Conservation (phyloP, 2,329 filamentous ascomycete species). For the Aureobasidium subglaciale region DNA sequence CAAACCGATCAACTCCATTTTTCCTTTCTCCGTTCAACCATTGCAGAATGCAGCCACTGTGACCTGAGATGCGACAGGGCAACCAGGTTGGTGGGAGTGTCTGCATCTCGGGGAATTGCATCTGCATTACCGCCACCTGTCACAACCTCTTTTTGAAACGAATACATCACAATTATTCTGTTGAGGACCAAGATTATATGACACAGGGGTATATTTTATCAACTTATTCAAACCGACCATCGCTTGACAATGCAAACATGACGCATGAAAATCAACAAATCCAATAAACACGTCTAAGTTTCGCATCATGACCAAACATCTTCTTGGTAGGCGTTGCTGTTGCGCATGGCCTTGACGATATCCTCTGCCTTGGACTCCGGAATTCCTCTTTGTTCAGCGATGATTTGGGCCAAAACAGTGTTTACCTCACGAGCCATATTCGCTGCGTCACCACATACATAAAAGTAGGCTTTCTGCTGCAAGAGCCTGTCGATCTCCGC, state of each 20-base stretch:
- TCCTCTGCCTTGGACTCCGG: slow-evolving; percentile 86
- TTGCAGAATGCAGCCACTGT: neutral
- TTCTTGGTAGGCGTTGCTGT: slow-evolving; percentile 91
- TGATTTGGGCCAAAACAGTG: slow-evolving; percentile 74
- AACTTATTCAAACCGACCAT: slow-evolving; percentile 11
- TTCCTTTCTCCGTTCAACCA: too few relatives aligned
- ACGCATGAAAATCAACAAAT: slow-evolving; percentile 1
- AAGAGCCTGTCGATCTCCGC: slow-evolving; percentile 83
- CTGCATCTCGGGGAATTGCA: slow-evolving; percentile 12
- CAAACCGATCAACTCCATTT: neutral
- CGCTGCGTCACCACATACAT: slow-evolving; percentile 94
- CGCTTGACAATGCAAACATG: slow-evolving; percentile 10
- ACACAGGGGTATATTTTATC: slow-evolving; percentile 8
- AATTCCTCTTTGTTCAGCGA: slow-evolving; percentile 75
- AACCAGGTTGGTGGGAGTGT: slow-evolving; percentile 11
- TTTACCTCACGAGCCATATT: slow-evolving; percentile 59
- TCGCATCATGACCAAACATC: slow-evolving; percentile 55
- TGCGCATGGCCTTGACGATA: slow-evolving; percentile 93
- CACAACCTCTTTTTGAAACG: slow-evolving; percentile 3
- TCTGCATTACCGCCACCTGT: slow-evolving; percentile 14
- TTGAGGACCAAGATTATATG: slow-evolving; percentile 8
- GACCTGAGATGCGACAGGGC: slow-evolving; percentile 9
- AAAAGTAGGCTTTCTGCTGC: slow-evolving; percentile 83
- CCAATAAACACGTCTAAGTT: neutral
- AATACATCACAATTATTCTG: slow-evolving; percentile 14